Base-by-base conservation (phyloP, 108 stramenopile species). In the Discostella pseudostelligera region DNA sequence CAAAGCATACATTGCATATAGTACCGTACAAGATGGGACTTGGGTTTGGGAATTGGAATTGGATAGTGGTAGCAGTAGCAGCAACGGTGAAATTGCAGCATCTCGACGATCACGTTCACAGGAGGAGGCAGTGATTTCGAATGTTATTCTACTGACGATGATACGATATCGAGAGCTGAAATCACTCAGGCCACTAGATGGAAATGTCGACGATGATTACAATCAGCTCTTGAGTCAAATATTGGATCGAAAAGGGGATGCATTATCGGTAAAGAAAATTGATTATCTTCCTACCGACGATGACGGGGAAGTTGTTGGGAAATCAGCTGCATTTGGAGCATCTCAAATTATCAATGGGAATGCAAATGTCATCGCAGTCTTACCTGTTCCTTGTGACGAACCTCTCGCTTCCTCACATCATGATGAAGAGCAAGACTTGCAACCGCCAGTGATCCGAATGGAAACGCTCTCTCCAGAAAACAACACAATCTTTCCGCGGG, bases 1-100 rank as follows among this genome's bases (percentile, higher is more conserved):
- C 54, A 59, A 69, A 42, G 88, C 80, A 22, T 71, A 73, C 53
- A 65, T 92, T 54, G 83, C 76, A 0, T 47, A 66, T 20, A 86
- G 76, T 17, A 69, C 79, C 1, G 40, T 74, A 48, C 77, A 64
- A 36, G 76, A 84, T 51, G 87, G 90, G 12, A 59, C 68, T 0
- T 37, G 26, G 24, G 65, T 62, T 9, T 77, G 79, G 72, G 64
- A 76, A 16, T 51, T 83, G 11, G 40, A 59, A 16, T 45, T 83
- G 42, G 49, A 48, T 32, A 62, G 17, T 68, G 54, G 56, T n/a
- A 16, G 48, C 3, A 20, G 54, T 2, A 28, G 44, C 53, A 49
- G 69, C 5, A 39, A 79, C 13, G 36, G 21, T 21, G 54, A 45
- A n/a, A 17, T 37, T 11, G 13, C 16, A 59, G 21, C 8, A 19